Evolutionary conservation across 139 green algal genomes (phyloP).

Genomic region (Chlamydomonas schloesseri): DNA sequence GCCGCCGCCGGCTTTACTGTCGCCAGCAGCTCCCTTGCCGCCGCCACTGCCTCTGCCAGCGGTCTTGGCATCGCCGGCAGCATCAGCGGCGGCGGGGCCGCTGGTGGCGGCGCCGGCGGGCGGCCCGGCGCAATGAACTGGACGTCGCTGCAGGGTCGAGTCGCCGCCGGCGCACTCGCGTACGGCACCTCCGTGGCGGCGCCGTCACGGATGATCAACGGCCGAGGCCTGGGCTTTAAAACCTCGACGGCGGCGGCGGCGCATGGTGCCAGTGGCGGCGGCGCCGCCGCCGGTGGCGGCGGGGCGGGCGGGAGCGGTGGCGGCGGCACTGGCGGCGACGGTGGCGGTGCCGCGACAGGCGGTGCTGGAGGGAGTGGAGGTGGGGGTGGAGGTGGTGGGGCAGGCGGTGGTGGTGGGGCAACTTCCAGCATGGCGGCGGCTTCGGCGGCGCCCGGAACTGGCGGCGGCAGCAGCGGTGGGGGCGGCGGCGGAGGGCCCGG

Average conservation of each 20-base stretch:
- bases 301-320: background rate
- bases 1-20: no score
- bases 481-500: background rate
- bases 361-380: background rate
- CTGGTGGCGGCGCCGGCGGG: background rate
- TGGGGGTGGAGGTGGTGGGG: background rate
- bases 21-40: background rate
- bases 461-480: background rate
- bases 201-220: constrained; percentile 40
- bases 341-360: background rate
- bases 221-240: constrained; percentile 27
- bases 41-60: background rate
- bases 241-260: constrained; percentile 15
- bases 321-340: background rate
- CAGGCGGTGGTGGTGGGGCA: background rate
- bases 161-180: constrained; percentile 23
- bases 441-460: background rate
- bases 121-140: background rate
- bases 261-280: no score
- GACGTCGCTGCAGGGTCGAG: constrained; percentile 31
- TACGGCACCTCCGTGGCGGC: constrained; percentile 39
- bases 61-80: background rate
- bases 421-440: no score
- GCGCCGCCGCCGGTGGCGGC: background rate
- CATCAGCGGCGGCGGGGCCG: background rate